Percentiles rank a stretch among this genome's conserved stretches.
Conservation (phyloP, 768 basidiomycete species). For the Russula vinacea region DNA sequence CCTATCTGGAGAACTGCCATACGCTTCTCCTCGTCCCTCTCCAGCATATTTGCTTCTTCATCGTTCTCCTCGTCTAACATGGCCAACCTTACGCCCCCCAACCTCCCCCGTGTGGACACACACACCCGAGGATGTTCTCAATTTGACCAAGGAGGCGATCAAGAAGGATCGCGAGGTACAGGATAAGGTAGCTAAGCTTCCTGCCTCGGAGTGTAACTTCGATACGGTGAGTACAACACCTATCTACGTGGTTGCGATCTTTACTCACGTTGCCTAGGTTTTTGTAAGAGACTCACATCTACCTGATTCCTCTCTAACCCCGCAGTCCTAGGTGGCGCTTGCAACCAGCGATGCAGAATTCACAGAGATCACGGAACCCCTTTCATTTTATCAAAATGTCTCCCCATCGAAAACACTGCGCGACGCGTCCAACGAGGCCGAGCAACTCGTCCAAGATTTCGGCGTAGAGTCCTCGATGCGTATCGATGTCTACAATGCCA, state of each 20-base stretch:
- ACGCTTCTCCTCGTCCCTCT: conserved; percentile 11
- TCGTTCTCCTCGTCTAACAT: conserved; percentile 31
- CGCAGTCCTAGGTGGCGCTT: conserved; percentile 49
- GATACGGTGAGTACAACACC: conserved; percentile 50
- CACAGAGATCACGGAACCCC: conserved; percentile 52
- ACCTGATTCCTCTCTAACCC: conserved; percentile 30
- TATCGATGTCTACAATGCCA: conserved; percentile 72
- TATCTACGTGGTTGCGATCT: not conserved
- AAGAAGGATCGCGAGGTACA: conserved; percentile 50
- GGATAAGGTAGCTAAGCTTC: conserved; percentile 59
- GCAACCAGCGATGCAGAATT: conserved; percentile 56
- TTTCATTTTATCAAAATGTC: conserved; percentile 41
- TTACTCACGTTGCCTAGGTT: conserved; percentile 46
- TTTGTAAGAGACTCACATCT: conserved; percentile 52
- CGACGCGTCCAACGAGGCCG: conserved; percentile 74
- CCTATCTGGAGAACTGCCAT: not conserved
- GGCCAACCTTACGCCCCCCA: conserved; percentile 63
- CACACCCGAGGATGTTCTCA: conserved; percentile 48
- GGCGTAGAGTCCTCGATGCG: conserved; percentile 78
- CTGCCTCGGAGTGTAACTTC: conserved; percentile 58
- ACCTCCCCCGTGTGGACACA: conserved; percentile 65
- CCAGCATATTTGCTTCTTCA: conserved; percentile 19
- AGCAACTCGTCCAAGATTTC: conserved; percentile 67
- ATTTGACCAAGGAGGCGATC: conserved; percentile 57
- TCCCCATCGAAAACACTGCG: conserved; percentile 70